Evolutionary conservation across 1,139 yeast genomes (phyloP).

Genomic region (Scheffersomyces stambukii): DNA sequence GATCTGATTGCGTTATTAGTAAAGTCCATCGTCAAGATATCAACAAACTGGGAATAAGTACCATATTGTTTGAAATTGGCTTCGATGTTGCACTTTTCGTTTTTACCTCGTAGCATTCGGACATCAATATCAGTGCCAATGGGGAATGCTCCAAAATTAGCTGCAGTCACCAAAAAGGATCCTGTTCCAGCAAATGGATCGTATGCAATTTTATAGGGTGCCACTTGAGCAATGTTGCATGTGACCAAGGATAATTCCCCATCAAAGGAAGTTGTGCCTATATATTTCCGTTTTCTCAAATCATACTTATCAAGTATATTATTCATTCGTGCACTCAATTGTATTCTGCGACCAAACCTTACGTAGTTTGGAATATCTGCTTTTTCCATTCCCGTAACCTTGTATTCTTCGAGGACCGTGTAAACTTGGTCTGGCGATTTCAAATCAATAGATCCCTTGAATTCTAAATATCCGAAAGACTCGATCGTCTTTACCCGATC

Average conservation of each 20-base stretch:
- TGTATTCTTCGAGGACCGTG: slow-evolving; percentile 72
- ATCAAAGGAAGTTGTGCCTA: slow-evolving; percentile 96
- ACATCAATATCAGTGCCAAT: slow-evolving; percentile 92
- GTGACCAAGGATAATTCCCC: slow-evolving; percentile 81
- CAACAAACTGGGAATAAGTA: slow-evolving; percentile 56
- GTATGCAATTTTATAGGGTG: slow-evolving; percentile 62
- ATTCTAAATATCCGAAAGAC: slow-evolving; percentile 61
- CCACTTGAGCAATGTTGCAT: slow-evolving; percentile 80
- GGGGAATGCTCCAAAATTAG: slow-evolving; percentile 76
- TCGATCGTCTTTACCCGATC: slow-evolving; percentile 67
- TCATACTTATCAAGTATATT: slow-evolving; percentile 74
- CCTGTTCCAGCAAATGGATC: slow-evolving; percentile 99
- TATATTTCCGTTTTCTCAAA: slow-evolving; percentile 75
- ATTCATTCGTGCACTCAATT: slow-evolving; percentile 56
- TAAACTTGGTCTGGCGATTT: slow-evolving; percentile 73
- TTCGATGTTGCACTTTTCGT: slow-evolving; percentile 42
- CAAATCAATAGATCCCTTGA: slow-evolving; percentile 76
- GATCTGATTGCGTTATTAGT: slow-evolving; percentile 80
- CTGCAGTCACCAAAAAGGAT: slow-evolving; percentile 85
- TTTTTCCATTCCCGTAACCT: slow-evolving; percentile 45
- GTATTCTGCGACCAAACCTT: slow-evolving; percentile 76
- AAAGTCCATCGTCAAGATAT: slow-evolving; percentile 88
- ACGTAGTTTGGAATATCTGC: slow-evolving; percentile 51
- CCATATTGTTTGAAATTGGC: slow-evolving; percentile 76
- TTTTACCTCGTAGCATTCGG: slow-evolving; percentile 75